Evolutionary conservation across 139 green algal genomes (phyloP).

Genomic region (Protoeuglena noctilucae): DNA sequence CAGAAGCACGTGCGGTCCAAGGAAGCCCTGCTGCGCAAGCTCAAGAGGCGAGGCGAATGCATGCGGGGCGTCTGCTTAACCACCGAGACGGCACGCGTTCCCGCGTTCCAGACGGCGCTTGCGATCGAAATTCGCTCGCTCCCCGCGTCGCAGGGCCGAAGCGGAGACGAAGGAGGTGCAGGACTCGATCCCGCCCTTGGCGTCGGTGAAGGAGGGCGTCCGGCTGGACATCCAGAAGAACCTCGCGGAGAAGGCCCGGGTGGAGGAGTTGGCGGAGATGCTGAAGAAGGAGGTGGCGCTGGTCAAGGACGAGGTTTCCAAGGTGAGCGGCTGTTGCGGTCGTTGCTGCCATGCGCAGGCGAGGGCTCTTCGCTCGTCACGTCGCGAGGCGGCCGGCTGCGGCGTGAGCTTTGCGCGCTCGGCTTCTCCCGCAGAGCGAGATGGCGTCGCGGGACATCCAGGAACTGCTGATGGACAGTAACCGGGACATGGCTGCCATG

Average conservation of each 20-base stretch:
- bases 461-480: neutral
- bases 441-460: slow-evolving; percentile 6
- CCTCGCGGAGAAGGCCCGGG: slow-evolving; percentile 25
- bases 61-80: neutral
- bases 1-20: slow-evolving; percentile 18
- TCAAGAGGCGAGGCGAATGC: slow-evolving; percentile 11
- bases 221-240: slow-evolving; percentile 47
- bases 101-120: neutral
- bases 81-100: neutral
- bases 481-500: too few species aligned
- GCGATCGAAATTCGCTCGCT: neutral
- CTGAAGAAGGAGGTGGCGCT: slow-evolving; percentile 24
- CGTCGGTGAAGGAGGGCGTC: slow-evolving; percentile 14
- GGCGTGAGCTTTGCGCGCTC: slow-evolving; percentile 27
- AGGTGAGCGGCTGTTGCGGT: slow-evolving; percentile 5
- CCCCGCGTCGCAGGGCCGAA: too few species aligned
- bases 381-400: slow-evolving; percentile 27
- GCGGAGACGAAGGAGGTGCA: slow-evolving; percentile 1
- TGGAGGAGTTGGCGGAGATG: slow-evolving; percentile 42
- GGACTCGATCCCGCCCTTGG: neutral
- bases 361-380: neutral
- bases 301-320: neutral
- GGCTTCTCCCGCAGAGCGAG: slow-evolving; percentile 14
- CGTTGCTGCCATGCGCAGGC: neutral
- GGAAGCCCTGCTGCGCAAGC: slow-evolving; percentile 26